phyloP scores from a whole-genome alignment of 192 early-diverging fungal genomes.

The Chytriomyces sp. region DNA sequence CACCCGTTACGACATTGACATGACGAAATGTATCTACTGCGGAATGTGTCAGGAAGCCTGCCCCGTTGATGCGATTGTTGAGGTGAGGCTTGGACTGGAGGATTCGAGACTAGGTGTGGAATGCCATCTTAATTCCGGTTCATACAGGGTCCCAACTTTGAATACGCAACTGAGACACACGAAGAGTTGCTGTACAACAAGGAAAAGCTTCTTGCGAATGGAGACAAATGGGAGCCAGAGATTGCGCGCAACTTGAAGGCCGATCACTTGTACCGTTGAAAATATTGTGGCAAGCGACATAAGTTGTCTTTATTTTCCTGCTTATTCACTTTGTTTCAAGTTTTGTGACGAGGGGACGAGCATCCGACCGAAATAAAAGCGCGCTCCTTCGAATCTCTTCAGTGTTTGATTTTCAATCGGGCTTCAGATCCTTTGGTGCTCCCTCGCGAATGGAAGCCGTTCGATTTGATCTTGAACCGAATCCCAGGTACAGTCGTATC shows the following conservation, averaged over 20 bases:
- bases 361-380: no score
- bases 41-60: conserved; percentile 97
- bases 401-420: no score
- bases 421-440: no score
- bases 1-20: conserved; percentile 98
- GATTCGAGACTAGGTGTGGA: background rate
- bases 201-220: conserved; percentile 91
- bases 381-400: no score
- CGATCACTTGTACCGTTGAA: conserved; percentile 57
- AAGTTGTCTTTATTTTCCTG: no score
- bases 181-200: conserved; percentile 99
- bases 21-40: conserved; percentile 96
- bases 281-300: no score
- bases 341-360: no score
- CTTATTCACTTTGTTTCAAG: no score
- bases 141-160: conserved; percentile 87
- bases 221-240: conserved; percentile 94
- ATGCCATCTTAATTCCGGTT: background rate
- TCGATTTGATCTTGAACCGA: no score
- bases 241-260: conserved; percentile 61
- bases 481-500: no score
- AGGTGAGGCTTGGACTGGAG: conserved; percentile 23
- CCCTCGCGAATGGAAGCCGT: no score
- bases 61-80: conserved; percentile 98
- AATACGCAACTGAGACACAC: conserved; percentile 94